These are phyloP conservation scores for Stellera chamaejasme DNA, from an alignment of 345 rosid species.

Conservation along the genomic window DNA sequence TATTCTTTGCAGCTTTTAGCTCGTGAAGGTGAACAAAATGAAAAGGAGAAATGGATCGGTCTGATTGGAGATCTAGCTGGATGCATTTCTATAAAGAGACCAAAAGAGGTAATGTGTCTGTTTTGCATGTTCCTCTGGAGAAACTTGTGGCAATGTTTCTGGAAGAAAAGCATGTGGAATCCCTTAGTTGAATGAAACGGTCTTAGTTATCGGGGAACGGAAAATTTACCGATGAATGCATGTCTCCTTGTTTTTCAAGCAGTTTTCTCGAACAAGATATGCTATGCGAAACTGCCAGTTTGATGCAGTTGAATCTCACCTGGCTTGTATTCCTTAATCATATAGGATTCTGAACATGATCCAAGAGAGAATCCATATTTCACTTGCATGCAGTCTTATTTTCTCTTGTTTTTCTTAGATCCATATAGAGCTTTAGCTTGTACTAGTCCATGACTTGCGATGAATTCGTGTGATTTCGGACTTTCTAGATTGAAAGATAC, in stretches of 20 bases:
- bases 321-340: too few species aligned
- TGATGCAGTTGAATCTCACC: too few species aligned
- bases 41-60: conserved; percentile 88
- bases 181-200: conserved; percentile 1
- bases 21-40: conserved; percentile 77
- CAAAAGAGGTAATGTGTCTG: conserved; percentile 63
- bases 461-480: conserved; percentile 5
- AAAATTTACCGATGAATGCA: too few species aligned
- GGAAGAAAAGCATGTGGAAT: background rate
- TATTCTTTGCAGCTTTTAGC: conserved; percentile 62
- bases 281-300: too few species aligned
- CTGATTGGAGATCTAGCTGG: conserved; percentile 82
- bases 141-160: too few species aligned
- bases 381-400: too few species aligned
- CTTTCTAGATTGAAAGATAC: background rate
- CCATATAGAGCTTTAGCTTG: conserved; percentile 12
- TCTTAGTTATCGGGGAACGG: too few species aligned
- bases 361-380: too few species aligned
- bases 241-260: too few species aligned
- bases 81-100: conserved; percentile 91
- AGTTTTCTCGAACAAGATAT: too few species aligned
- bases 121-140: conserved; percentile 5
- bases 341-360: too few species aligned
- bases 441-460: background rate
- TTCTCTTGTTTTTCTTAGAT: background rate